A percentile compares a stretch with the other conserved stretches of the same genome.
Evolutionary conservation across 768 basidiomycete species (phyloP).

Genomic region (Mycena vulgaris): DNA sequence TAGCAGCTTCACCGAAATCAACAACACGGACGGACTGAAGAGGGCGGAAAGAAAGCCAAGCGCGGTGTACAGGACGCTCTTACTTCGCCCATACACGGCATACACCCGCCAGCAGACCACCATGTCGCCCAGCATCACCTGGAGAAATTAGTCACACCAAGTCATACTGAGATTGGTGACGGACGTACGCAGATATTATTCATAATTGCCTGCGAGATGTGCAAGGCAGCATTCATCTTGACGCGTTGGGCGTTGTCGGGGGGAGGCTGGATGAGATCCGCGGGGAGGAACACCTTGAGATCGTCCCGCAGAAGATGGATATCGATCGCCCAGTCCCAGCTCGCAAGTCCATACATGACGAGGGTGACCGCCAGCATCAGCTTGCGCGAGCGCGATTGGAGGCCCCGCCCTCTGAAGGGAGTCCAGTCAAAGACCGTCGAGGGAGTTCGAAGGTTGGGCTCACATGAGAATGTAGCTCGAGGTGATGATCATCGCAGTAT

Average conservation of each 20-base stretch:
- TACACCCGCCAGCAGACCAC: conserved; percentile 14
- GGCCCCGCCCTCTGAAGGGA: conserved; percentile 11
- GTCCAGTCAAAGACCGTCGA: not conserved
- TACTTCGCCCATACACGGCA: not conserved
- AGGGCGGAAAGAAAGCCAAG: not conserved
- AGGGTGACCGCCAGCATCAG: conserved; percentile 23
- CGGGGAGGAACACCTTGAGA: conserved; percentile 24
- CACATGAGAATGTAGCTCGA: conserved; percentile 22
- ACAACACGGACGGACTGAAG: not conserved
- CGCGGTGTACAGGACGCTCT: not conserved
- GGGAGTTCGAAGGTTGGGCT: not conserved
- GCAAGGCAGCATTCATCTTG: conserved; percentile 17
- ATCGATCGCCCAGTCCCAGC: conserved; percentile 32
- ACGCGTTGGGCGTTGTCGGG: conserved; percentile 12
- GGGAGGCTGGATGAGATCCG: conserved; percentile 22
- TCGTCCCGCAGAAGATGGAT: conserved; percentile 26
- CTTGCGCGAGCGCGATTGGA: conserved; percentile 20
- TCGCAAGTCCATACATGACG: conserved; percentile 21
- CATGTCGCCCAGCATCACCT: conserved; percentile 9
- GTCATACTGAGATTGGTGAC: not conserved
- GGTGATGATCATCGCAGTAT: not conserved
- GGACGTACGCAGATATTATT: conserved; percentile 26
- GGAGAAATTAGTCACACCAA: too few species aligned
- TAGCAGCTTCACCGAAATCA: not conserved
- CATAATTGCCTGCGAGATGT: conserved; percentile 16